Conservation (phyloP, 768 basidiomycete genomes). For the Crucibulum laeve region DNA sequence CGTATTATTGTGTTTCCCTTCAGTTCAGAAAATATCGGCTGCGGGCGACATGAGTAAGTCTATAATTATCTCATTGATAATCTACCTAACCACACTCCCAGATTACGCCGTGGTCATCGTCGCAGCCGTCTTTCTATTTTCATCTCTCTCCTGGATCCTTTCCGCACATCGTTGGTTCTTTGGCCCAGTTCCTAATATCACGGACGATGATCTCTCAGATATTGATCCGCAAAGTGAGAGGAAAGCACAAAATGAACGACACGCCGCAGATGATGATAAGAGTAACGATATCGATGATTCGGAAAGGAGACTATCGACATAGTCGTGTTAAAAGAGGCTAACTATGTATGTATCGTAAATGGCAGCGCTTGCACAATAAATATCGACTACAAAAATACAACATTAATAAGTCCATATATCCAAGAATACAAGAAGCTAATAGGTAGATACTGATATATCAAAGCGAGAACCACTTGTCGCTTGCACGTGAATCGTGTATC, state of each 20-base stretch:
- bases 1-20: slow-evolving; percentile 28
- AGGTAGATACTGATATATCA: neutral
- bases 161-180: slow-evolving; percentile 29
- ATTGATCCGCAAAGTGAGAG: neutral
- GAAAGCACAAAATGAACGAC: too few relatives aligned
- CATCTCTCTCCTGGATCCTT: slow-evolving; percentile 25
- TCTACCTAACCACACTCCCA: slow-evolving; percentile 1
- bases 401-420: neutral
- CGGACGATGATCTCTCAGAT: slow-evolving; percentile 3
- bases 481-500: neutral
- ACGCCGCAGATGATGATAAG: too few relatives aligned
- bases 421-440: neutral
- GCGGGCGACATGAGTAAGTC: slow-evolving; percentile 28
- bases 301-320: too few relatives aligned
- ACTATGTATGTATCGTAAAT: neutral
- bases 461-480: neutral
- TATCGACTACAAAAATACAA: neutral
- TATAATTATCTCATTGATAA: neutral
- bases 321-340: too few relatives aligned
- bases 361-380: neutral
- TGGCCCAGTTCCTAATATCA: slow-evolving; percentile 26
- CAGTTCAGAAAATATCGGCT: slow-evolving; percentile 10
- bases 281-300: too few relatives aligned
- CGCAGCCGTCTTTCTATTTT: slow-evolving; percentile 22
- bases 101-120: slow-evolving; percentile 26